These are phyloP conservation scores for Nelumbo lutea DNA, from an alignment of 164 flowering plant species.

Conservation along the genomic window DNA sequence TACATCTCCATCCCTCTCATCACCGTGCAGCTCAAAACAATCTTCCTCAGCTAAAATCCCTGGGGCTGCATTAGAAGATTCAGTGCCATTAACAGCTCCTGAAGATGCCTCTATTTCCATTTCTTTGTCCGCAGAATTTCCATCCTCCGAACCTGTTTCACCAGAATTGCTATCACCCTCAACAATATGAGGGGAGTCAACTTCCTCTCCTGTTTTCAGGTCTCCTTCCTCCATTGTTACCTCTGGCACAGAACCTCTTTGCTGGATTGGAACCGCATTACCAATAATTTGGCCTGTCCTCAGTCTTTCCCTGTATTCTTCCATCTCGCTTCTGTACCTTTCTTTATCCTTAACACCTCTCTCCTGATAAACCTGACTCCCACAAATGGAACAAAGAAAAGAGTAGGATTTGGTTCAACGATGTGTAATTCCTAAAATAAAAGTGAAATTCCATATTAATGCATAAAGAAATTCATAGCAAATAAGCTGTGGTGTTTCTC, in stretches of 20 bases:
- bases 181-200: slow-evolving; percentile 26
- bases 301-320: slow-evolving; percentile 57
- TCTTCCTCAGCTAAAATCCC: slow-evolving; percentile 18
- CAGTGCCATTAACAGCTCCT: slow-evolving; percentile 17
- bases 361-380: slow-evolving; percentile 78
- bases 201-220: slow-evolving; percentile 30
- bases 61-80: slow-evolving; percentile 13
- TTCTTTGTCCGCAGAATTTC: slow-evolving; percentile 25
- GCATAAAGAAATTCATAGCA: not conserved
- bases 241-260: slow-evolving; percentile 34
- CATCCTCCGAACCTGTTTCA: slow-evolving; percentile 41
- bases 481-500: slow-evolving; percentile 5
- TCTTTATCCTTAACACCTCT: slow-evolving; percentile 82
- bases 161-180: slow-evolving; percentile 35
- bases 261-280: slow-evolving; percentile 61
- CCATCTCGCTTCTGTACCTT: slow-evolving; percentile 80
- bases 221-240: slow-evolving; percentile 28
- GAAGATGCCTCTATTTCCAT: slow-evolving; percentile 26
- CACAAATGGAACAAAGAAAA: slow-evolving; percentile 3
- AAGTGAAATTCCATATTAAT: not conserved
- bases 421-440: not conserved
- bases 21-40: slow-evolving; percentile 15
- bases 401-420: no score
- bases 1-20: slow-evolving; percentile 1
- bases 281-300: slow-evolving; percentile 41